These are phyloP conservation scores for Yarrowia bubula DNA, from an alignment of 805 yeast genomes.

Conservation along the genomic window DNA sequence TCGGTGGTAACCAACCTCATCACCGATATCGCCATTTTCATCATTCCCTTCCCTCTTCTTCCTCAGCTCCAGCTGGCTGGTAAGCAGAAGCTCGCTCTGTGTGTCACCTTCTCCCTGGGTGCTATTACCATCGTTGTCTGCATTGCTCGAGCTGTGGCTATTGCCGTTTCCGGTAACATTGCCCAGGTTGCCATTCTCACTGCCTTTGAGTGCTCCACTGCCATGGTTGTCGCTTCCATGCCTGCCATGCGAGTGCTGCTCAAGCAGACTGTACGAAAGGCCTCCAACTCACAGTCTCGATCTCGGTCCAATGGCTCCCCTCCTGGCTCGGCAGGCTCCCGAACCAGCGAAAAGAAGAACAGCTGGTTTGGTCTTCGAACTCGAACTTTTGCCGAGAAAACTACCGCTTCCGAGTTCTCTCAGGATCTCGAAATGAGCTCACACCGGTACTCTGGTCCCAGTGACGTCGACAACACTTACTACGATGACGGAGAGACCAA, in stretches of 20 bases:
- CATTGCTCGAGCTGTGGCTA: conserved; percentile 32
- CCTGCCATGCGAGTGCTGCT: conserved; percentile 34
- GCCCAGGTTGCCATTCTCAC: conserved; percentile 33
- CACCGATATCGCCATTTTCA: conserved; percentile 33
- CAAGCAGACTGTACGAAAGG: conserved; percentile 23
- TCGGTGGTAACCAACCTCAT: conserved; percentile 33
- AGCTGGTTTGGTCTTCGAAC: conserved; percentile 22
- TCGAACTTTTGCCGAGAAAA: conserved; percentile 10
- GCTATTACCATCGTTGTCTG: conserved; percentile 33
- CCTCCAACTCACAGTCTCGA: conserved; percentile 18
- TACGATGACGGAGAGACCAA: conserved; percentile 16
- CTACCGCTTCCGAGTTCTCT: neutral
- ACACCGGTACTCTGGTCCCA: conserved; percentile 8
- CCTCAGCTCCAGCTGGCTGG: conserved; percentile 29
- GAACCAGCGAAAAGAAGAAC: conserved; percentile 13
- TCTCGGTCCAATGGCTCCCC: conserved; percentile 8
- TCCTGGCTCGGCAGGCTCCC: conserved; percentile 23
- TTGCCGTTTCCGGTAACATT: conserved; percentile 32
- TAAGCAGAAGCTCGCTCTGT: conserved; percentile 32
- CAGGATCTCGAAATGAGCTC: conserved; percentile 22
- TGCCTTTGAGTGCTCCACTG: conserved; percentile 34
- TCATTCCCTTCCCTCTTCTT: conserved; percentile 35
- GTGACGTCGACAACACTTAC: conserved; percentile 3
- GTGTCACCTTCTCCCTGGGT: conserved; percentile 36
- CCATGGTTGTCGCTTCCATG: conserved; percentile 34